Conservation (phyloP, 306 rosid genomes). For the Delonix regia region DNA sequence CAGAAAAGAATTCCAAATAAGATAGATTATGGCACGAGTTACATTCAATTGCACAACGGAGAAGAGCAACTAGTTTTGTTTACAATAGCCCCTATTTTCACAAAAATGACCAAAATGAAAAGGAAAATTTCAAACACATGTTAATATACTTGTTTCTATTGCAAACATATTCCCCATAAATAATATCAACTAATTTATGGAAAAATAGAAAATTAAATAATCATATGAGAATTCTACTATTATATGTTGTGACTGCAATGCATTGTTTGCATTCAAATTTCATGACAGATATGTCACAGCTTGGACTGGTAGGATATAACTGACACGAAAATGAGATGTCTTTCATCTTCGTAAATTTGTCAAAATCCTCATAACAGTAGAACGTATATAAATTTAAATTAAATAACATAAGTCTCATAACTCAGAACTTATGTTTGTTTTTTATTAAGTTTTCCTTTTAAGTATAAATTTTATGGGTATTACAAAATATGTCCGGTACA, state of each 20-base stretch:
- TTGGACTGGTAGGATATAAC: too few relatives aligned
- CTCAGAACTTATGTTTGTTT: too few relatives aligned
- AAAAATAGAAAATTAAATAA: background rate
- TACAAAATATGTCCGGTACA: slow-evolving; percentile 3
- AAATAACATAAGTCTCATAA: too few relatives aligned
- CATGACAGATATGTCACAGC: too few relatives aligned
- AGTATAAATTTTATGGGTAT: too few relatives aligned
- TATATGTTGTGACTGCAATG: background rate
- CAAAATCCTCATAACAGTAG: too few relatives aligned
- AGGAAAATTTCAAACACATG: background rate
- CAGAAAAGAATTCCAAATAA: background rate
- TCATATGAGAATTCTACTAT: background rate
- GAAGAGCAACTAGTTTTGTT: background rate
- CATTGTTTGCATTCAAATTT: background rate
- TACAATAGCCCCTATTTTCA: background rate
- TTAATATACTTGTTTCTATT: background rate
- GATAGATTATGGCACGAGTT: background rate
- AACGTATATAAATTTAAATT: too few relatives aligned
- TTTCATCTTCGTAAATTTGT: too few relatives aligned
- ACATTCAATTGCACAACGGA: background rate
- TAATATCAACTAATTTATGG: background rate
- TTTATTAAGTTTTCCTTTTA: too few relatives aligned
- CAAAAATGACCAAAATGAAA: background rate
- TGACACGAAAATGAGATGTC: too few relatives aligned
- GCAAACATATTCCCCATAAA: background rate